phyloP scores from a whole-genome alignment of 2,329 filamentous ascomycete species.

The Ophiostoma perfectum region DNA sequence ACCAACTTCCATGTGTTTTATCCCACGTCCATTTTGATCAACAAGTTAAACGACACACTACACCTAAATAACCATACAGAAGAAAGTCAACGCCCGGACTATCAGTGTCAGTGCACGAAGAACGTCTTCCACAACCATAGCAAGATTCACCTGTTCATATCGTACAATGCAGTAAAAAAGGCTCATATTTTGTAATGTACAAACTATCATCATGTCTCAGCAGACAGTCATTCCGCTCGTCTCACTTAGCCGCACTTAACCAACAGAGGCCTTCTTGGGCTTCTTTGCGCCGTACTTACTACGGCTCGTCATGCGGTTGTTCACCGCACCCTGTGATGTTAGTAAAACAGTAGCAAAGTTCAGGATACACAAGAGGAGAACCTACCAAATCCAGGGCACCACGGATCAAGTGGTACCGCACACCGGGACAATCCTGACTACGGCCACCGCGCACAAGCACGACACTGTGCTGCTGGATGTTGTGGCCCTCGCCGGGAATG shows the following conservation, averaged over 20 bases:
- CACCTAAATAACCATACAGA: background rate
- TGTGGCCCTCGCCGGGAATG: constrained; percentile 96
- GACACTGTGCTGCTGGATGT: constrained; percentile 97
- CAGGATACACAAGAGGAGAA: background rate
- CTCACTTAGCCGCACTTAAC: constrained; percentile 30
- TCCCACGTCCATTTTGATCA: no score
- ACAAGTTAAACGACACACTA: no score
- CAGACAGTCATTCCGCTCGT: background rate
- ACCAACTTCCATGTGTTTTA: no score
- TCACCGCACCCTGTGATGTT: constrained; percentile 71
- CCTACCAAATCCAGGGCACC: constrained; percentile 89
- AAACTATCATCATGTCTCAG: background rate
- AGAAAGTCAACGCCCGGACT: background rate
- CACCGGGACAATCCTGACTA: constrained; percentile 96
- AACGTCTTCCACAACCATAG: background rate
- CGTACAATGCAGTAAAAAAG: background rate
- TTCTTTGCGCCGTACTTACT: constrained; percentile 99
- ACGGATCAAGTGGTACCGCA: constrained; percentile 88
- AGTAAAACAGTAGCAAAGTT: background rate
- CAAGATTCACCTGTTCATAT: background rate
- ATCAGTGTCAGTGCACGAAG: background rate
- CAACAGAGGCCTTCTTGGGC: constrained; percentile 71
- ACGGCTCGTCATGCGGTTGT: constrained; percentile 72
- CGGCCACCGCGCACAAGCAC: constrained; percentile 91
- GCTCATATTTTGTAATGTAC: constrained; percentile 9